Evolutionary conservation across 129 eudicot species (phyloP).

Genomic region (Tagetes patula): DNA sequence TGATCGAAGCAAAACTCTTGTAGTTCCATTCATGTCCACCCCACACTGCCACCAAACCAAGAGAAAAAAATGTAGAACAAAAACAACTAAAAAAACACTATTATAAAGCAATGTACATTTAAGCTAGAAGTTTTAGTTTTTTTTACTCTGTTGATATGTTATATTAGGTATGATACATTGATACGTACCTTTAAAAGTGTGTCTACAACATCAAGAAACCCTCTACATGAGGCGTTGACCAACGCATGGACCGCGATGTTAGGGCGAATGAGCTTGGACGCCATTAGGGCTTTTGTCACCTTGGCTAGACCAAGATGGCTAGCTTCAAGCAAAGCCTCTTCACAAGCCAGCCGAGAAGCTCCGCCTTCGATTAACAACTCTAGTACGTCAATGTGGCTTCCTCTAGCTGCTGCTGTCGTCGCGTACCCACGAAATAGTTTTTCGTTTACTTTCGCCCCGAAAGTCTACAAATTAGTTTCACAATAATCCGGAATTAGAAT

Average conservation of each 20-base stretch:
- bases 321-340: conserved; percentile 85
- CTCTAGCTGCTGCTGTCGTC: conserved; percentile 76
- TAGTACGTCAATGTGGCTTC: conserved; percentile 66
- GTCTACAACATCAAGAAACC: conserved; percentile 58
- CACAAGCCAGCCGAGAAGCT: conserved; percentile 70
- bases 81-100: too few relatives aligned
- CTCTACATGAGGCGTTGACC: conserved; percentile 73
- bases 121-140: too few relatives aligned
- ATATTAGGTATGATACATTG: too few relatives aligned
- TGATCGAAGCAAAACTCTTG: conserved; percentile 74
- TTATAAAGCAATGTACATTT: too few relatives aligned
- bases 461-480: conserved; percentile 35
- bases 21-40: conserved; percentile 64
- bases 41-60: conserved; percentile 54
- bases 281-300: conserved; percentile 64
- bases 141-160: too few relatives aligned
- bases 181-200: conserved; percentile 66
- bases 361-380: conserved; percentile 66
- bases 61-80: background rate
- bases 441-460: conserved; percentile 78
- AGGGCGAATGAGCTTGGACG: conserved; percentile 64
- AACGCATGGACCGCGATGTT: conserved; percentile 68
- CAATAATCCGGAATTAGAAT: background rate
- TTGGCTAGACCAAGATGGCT: conserved; percentile 57
- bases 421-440: conserved; percentile 80